Percentiles rank a stretch among this genome's conserved stretches.
These are phyloP conservation scores for Eragrostis curvula DNA, from an alignment of 176 grass and related monocot genomes.

Conservation along the genomic window DNA sequence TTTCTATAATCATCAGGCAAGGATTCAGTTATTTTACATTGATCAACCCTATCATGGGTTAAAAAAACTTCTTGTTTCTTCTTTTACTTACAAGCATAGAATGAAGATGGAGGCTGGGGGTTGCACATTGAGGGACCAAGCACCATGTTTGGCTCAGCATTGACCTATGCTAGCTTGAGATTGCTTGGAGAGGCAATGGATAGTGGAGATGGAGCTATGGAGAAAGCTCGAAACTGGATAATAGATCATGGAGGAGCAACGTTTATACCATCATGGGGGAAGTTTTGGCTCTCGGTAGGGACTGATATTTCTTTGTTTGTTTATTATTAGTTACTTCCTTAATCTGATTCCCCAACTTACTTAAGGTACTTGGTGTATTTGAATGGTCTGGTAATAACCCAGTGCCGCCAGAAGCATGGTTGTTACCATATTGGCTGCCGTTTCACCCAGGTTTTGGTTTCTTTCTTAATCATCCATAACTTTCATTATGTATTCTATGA, in stretches of 20 bases:
- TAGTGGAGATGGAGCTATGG: conserved; percentile 80
- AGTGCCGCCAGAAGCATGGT: conserved; percentile 90
- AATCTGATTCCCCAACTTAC: conserved; percentile 32
- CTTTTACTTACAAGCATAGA: conserved; percentile 58
- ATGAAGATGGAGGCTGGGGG: conserved; percentile 94
- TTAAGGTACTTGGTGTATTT: conserved; percentile 96
- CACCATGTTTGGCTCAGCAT: conserved; percentile 93
- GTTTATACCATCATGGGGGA: conserved; percentile 90
- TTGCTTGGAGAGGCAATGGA: conserved; percentile 81
- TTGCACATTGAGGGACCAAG: conserved; percentile 91
- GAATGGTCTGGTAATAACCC: conserved; percentile 98
- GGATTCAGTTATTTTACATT: not conserved
- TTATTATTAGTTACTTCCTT: conserved; percentile 33
- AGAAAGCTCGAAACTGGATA: conserved; percentile 86
- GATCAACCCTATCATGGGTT: conserved; percentile 4
- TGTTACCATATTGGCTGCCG: conserved; percentile 82
- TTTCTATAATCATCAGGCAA: conserved; percentile 95
- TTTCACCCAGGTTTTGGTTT: conserved; percentile 78
- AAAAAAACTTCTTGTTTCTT: conserved; percentile 25
- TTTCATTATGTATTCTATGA: not conserved
- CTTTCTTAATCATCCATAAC: not conserved
- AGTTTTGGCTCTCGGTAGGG: conserved; percentile 88
- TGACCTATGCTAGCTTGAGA: conserved; percentile 82
- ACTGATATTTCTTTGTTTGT: conserved; percentile 8
- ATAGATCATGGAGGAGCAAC: conserved; percentile 87